Evolutionary conservation across 2,329 filamentous ascomycete genomes (phyloP).

Genomic region (Pseudofabraea citricarpa): DNA sequence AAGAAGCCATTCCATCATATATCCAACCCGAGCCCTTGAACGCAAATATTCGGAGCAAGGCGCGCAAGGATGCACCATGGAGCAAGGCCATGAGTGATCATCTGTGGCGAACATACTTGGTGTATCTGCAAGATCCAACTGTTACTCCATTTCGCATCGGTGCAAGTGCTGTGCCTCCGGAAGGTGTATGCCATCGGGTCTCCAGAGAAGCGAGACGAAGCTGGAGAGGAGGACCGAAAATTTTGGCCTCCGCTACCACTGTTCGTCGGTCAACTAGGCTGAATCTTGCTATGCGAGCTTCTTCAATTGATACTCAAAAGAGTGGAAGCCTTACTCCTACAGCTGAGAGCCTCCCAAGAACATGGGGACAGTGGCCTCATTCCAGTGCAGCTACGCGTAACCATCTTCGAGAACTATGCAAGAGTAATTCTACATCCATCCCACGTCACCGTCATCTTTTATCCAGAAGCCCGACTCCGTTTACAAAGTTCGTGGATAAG

Average conservation of each 20-base stretch:
- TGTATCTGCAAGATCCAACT: constrained; percentile 62
- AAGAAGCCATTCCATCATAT: constrained; percentile 5
- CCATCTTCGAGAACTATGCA: constrained; percentile 59
- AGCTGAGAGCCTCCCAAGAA: constrained; percentile 34
- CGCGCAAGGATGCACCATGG: constrained; percentile 47
- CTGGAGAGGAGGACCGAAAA: constrained; percentile 59
- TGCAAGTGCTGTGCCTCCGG: constrained; percentile 58
- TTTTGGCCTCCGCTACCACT: constrained; percentile 19
- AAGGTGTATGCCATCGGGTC: constrained; percentile 60
- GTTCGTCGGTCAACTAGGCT: constrained; percentile 15
- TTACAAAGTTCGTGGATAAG: constrained; percentile 44
- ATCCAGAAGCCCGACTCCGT: constrained; percentile 51
- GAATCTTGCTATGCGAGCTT: constrained; percentile 9
- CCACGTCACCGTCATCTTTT: constrained; percentile 39
- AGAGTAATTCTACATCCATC: constrained; percentile 40
- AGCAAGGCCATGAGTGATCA: constrained; percentile 61
- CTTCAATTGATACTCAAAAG: constrained; percentile 28
- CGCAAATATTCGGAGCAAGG: constrained; percentile 22
- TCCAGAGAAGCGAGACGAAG: constrained; percentile 61
- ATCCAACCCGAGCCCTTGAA: constrained; percentile 15
- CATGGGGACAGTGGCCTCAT: constrained; percentile 59
- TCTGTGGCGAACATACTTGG: constrained; percentile 59
- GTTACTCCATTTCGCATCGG: constrained; percentile 62
- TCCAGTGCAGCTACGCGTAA: constrained; percentile 57
- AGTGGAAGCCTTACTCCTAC: constrained; percentile 55